A percentile compares a stretch with the other conserved stretches of the same genome.
These are phyloP conservation scores for Sporothrix pseudoabietina DNA, from an alignment of 2,329 filamentous ascomycete species.

Conservation along the genomic window DNA sequence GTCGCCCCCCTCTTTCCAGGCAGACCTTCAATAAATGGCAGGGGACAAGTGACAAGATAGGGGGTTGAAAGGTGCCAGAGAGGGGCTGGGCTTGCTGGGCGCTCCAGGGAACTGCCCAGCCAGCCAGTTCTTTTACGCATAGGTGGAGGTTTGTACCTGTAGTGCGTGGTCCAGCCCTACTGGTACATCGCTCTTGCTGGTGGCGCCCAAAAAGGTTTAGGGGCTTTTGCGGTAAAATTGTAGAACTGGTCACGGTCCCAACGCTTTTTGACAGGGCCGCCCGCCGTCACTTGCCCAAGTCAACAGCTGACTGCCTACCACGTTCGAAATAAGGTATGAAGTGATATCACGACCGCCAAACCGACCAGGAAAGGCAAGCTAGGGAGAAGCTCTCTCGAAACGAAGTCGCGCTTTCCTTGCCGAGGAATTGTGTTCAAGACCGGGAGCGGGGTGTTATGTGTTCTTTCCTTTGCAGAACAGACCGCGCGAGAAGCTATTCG, in stretches of 20 bases:
- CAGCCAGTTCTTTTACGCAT: not conserved
- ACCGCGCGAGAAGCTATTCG: not conserved
- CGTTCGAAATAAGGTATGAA: not conserved
- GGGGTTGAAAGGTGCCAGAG: constrained; percentile 1
- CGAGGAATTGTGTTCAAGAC: not conserved
- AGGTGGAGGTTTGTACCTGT: not conserved
- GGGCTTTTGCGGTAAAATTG: constrained; percentile 13
- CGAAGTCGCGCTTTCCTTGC: not conserved
- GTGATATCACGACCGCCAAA: not conserved
- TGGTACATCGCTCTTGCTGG: constrained; percentile 4
- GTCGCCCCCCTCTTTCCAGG: constrained; percentile 21
- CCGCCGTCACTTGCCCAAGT: constrained; percentile 9
- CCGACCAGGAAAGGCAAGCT: not conserved
- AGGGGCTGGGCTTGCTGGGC: not conserved
- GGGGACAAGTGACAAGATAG: constrained; percentile 8
- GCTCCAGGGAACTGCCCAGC: not conserved
- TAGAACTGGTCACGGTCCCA: constrained; percentile 27
- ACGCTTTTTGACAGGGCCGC: constrained; percentile 26
- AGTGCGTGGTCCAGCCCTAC: constrained; percentile 8
- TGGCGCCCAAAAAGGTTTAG: constrained; percentile 25
- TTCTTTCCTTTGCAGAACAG: not conserved
- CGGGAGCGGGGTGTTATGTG: not conserved
- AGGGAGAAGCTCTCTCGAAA: not conserved
- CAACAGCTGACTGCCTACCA: constrained; percentile 13
- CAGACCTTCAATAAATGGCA: constrained; percentile 1